Percentiles rank a stretch among this genome's conserved stretches.
phyloP scores from a whole-genome alignment of 1,139 yeast species.

The Lodderomyces theae region DNA sequence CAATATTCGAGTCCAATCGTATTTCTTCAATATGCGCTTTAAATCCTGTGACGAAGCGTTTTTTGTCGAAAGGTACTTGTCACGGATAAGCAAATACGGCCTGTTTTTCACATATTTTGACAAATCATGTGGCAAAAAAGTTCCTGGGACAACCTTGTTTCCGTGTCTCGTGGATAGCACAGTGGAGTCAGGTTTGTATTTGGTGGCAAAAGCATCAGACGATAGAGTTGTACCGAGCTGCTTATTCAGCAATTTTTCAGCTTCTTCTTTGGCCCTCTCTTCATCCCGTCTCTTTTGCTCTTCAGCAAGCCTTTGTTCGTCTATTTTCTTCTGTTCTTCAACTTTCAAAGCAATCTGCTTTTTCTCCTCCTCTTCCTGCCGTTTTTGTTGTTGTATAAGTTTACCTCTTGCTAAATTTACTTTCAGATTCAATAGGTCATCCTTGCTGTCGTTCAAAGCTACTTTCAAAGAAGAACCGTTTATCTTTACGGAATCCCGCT shows the following conservation, averaged over 20 bases:
- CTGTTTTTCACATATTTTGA: conserved; percentile 47
- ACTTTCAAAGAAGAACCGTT: conserved; percentile 41
- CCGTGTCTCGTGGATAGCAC: conserved; percentile 32
- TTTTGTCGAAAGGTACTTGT: conserved; percentile 51
- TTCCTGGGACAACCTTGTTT: conserved; percentile 33
- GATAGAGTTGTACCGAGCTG: not conserved
- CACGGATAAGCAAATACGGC: conserved; percentile 57
- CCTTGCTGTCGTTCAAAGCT: conserved; percentile 37
- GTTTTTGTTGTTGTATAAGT: conserved; percentile 31
- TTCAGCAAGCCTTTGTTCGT: conserved; percentile 18
- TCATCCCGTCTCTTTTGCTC: conserved; percentile 14
- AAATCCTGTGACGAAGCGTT: conserved; percentile 53
- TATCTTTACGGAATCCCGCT: conserved; percentile 30
- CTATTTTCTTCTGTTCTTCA: conserved; percentile 16
- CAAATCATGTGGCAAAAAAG: conserved; percentile 45
- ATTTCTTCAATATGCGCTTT: conserved; percentile 49
- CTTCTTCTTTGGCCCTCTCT: conserved; percentile 10
- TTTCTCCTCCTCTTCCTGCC: conserved; percentile 25
- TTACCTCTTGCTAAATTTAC: conserved; percentile 33
- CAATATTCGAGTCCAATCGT: conserved; percentile 65
- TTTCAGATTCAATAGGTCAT: conserved; percentile 28
- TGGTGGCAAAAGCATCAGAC: conserved; percentile 8
- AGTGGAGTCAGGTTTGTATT: conserved; percentile 32
- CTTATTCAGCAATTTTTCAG: conserved; percentile 8
- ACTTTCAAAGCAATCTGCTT: conserved; percentile 16